Evolutionary conservation across 1,284 basidiomycete genomes (phyloP).

Genomic region (Sanghuangporus sanghuang): DNA sequence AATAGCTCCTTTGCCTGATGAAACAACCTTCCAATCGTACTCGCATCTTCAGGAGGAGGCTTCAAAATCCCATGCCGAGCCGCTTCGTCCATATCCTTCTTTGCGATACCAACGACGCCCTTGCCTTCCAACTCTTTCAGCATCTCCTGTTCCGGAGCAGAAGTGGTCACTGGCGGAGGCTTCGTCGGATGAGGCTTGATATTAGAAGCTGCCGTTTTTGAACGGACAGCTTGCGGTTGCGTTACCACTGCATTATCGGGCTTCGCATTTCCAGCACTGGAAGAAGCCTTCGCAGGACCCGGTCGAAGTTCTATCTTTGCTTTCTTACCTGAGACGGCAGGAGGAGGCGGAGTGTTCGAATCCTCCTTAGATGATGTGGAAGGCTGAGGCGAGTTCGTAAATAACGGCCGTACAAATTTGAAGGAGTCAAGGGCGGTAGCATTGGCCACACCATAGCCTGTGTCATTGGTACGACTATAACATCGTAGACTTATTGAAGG

Average conservation of each 20-base stretch:
- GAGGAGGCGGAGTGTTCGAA: neutral
- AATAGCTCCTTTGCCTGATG: constrained; percentile 70
- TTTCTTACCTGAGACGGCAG: constrained; percentile 1
- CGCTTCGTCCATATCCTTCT: constrained; percentile 61
- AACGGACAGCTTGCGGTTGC: neutral
- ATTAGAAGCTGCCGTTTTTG: constrained; percentile 8
- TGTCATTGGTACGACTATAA: neutral
- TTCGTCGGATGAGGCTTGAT: constrained; percentile 6
- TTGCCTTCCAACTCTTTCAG: constrained; percentile 14
- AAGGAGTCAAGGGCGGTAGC: neutral
- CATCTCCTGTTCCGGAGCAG: constrained; percentile 9
- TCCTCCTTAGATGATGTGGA: neutral
- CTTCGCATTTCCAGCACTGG: constrained; percentile 21
- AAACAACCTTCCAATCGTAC: constrained; percentile 45
- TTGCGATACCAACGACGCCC: constrained; percentile 43
- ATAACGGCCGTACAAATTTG: neutral
- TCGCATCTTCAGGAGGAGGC: constrained; percentile 58
- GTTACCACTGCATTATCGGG: constrained; percentile 12
- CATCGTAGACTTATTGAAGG: neutral
- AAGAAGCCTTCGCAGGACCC: constrained; percentile 51
- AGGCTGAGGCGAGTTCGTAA: constrained; percentile 5
- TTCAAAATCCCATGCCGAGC: constrained; percentile 59
- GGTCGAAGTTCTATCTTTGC: constrained; percentile 57
- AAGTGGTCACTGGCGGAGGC: constrained; percentile 2
- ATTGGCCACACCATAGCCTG: neutral